These are phyloP conservation scores for Striga hermonthica DNA, from an alignment of 305 asterid genomes.

Conservation along the genomic window DNA sequence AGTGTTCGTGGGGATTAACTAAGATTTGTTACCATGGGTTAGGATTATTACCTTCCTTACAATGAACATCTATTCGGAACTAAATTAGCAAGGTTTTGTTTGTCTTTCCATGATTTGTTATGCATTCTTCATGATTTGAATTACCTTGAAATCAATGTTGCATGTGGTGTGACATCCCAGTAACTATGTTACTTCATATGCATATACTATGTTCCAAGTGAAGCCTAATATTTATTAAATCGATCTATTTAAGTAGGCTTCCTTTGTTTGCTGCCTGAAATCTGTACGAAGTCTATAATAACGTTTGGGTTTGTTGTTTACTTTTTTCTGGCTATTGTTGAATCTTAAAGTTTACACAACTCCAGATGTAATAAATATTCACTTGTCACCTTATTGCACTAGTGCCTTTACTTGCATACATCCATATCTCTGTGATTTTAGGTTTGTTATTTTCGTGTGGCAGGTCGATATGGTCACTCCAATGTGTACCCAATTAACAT, in stretches of 20 bases:
- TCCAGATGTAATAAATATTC: conserved; percentile 17
- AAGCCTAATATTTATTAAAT: not conserved
- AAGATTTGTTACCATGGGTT: not conserved
- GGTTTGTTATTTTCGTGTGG: conserved; percentile 36
- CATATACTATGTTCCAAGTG: not conserved
- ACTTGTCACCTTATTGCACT: conserved; percentile 22
- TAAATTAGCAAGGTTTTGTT: not conserved
- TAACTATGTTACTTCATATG: not conserved
- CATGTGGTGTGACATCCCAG: not conserved
- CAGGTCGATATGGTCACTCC: conserved; percentile 99
- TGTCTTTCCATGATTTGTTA: not conserved
- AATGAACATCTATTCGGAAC: not conserved
- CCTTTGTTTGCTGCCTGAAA: conserved; percentile 1
- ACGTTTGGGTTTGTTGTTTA: not conserved
- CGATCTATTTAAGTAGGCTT: not conserved
- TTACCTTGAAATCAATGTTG: not conserved
- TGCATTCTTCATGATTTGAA: not conserved
- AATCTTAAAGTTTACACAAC: not conserved
- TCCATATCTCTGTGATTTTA: conserved; percentile 24
- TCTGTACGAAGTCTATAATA: not conserved
- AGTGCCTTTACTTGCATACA: conserved; percentile 3
- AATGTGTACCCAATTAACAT: conserved; percentile 86
- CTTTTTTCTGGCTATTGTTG: not conserved
- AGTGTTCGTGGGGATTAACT: not conserved
- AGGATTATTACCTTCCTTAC: not conserved